A percentile compares a stretch with the other conserved stretches of the same genome.
phyloP scores from a whole-genome alignment of 1,284 basidiomycete species.

The Trichosporon coremiiforme region DNA sequence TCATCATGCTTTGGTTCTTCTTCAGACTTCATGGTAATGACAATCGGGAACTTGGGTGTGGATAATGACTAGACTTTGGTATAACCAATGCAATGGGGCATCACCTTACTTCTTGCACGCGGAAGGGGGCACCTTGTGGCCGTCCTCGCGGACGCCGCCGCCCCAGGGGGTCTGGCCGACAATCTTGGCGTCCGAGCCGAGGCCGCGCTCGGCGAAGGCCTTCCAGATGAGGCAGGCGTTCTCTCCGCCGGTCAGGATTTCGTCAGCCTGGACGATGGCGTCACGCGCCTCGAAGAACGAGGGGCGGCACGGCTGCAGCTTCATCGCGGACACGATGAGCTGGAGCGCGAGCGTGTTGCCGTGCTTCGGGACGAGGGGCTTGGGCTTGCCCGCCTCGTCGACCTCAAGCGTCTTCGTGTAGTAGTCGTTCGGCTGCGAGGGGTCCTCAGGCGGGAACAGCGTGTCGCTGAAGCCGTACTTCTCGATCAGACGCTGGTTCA shows the following conservation, averaged over 20 bases:
- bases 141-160: slow-evolving; percentile 68
- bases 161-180: slow-evolving; percentile 88
- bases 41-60: background rate
- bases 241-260: slow-evolving; percentile 84
- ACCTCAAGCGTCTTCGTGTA: slow-evolving; percentile 59
- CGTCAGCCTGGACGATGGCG: slow-evolving; percentile 89
- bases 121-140: slow-evolving; percentile 56
- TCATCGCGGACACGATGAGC: slow-evolving; percentile 89
- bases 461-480: slow-evolving; percentile 77
- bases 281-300: slow-evolving; percentile 89
- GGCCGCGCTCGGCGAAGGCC: slow-evolving; percentile 78
- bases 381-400: slow-evolving; percentile 57
- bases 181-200: slow-evolving; percentile 74
- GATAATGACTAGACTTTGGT: background rate
- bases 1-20: slow-evolving; percentile 9
- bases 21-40: background rate
- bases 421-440: slow-evolving; percentile 63
- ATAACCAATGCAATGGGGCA: background rate
- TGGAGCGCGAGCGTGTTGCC: slow-evolving; percentile 87
- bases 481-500: slow-evolving; percentile 71
- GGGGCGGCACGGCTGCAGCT: slow-evolving; percentile 88
- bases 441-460: slow-evolving; percentile 73
- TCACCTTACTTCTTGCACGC: slow-evolving; percentile 52
- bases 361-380: slow-evolving; percentile 79
- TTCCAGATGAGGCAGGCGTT: slow-evolving; percentile 89